Evolutionary conservation across 768 basidiomycete genomes (phyloP).

Genomic region (Calocybe gangraenosa): DNA sequence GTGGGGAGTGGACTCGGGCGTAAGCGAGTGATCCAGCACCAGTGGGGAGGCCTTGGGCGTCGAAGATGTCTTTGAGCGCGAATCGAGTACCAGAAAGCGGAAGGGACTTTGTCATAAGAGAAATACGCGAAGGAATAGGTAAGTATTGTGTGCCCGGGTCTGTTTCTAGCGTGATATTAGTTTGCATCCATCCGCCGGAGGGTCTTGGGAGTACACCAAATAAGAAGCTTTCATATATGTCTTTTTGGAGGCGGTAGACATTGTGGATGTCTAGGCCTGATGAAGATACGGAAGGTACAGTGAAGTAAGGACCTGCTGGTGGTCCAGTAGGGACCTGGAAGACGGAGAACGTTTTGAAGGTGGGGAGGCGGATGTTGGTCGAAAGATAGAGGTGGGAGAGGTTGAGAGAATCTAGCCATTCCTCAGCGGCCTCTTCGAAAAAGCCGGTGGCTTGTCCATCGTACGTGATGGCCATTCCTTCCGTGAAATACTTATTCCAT

Average conservation of each 20-base stretch:
- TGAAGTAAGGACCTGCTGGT: conserved; percentile 27
- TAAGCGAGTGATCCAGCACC: conserved; percentile 32
- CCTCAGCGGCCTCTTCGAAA: conserved; percentile 22
- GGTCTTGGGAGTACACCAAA: conserved; percentile 37
- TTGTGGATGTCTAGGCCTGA: conserved; percentile 15
- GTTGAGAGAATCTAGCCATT: conserved; percentile 22
- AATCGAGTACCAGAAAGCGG: conserved; percentile 44
- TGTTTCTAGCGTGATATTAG: conserved; percentile 24
- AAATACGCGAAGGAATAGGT: conserved; percentile 46
- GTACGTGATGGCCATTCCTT: conserved; percentile 26
- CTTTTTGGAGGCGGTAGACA: conserved; percentile 36
- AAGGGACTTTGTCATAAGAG: conserved; percentile 23
- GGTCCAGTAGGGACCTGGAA: conserved; percentile 15
- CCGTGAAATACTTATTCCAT: conserved; percentile 26
- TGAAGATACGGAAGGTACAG: conserved; percentile 7
- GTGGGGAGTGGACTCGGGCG: conserved; percentile 27
- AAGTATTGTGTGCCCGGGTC: conserved; percentile 28
- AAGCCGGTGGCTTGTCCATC: conserved; percentile 19
- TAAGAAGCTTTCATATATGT: conserved; percentile 39
- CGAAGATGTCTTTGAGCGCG: conserved; percentile 42
- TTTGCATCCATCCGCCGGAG: conserved; percentile 28
- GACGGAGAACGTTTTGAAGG: conserved; percentile 12
- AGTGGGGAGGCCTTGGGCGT: conserved; percentile 29
- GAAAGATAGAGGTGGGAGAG: conserved; percentile 21
- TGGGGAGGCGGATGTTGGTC: conserved; percentile 14